Evolutionary conservation across 176 grass and related monocot species (phyloP).

Genomic region (Eleusine indica): DNA sequence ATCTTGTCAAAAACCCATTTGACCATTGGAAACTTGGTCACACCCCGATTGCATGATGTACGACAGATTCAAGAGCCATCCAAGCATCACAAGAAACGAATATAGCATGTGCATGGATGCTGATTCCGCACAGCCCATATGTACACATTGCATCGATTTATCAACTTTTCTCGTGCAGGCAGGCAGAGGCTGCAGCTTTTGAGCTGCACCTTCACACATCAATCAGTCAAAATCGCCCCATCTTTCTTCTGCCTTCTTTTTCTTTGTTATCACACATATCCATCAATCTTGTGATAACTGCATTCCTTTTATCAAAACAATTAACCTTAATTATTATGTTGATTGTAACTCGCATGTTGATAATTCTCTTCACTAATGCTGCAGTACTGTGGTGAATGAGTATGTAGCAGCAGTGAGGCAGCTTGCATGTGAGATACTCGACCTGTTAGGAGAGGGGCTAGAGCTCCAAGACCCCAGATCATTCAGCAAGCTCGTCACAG

Average conservation of each 20-base stretch:
- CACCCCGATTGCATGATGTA: conserved; percentile 40
- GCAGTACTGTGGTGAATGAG: conserved; percentile 86
- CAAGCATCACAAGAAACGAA: conserved; percentile 51
- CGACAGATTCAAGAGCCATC: conserved; percentile 40
- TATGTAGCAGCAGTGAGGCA: conserved; percentile 76
- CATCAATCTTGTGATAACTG: conserved; percentile 25
- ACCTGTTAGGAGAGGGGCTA: conserved; percentile 81
- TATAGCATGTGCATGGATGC: conserved; percentile 50
- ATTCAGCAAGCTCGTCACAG: conserved; percentile 69
- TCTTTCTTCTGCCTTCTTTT: conserved; percentile 44
- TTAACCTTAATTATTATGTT: not conserved
- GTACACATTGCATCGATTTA: conserved; percentile 38
- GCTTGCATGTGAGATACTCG: conserved; percentile 85
- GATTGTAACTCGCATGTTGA: conserved; percentile 39
- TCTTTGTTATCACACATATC: conserved; percentile 30
- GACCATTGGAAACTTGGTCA: conserved; percentile 45
- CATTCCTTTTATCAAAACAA: conserved; percentile 29
- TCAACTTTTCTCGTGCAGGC: conserved; percentile 30
- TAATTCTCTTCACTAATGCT: conserved; percentile 34
- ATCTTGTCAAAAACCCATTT: conserved; percentile 55
- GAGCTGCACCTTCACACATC: conserved; percentile 49
- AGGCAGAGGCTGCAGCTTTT: conserved; percentile 45
- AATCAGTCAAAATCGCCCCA: conserved; percentile 46
- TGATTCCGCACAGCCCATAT: conserved; percentile 35
- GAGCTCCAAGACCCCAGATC: conserved; percentile 61